These are phyloP conservation scores for Ensete glaucum DNA, from an alignment of 176 grass and related monocot species.

Conservation along the genomic window DNA sequence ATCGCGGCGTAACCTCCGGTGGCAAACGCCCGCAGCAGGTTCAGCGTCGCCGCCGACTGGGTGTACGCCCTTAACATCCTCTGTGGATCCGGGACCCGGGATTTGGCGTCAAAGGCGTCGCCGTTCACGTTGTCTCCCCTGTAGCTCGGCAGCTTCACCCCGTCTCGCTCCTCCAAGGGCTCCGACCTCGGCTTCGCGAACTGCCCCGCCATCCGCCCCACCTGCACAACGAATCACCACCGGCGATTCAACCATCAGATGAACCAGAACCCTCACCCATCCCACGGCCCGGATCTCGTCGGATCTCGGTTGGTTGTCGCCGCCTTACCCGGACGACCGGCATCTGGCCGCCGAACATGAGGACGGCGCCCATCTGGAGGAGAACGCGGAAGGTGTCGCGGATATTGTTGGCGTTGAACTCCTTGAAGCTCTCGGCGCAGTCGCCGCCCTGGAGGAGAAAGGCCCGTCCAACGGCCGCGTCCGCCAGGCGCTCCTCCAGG, in stretches of 20 bases:
- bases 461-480: slow-evolving; percentile 75
- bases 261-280: too few relatives aligned
- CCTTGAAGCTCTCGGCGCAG: slow-evolving; percentile 99
- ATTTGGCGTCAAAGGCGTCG: slow-evolving; percentile 65
- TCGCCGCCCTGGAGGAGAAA: slow-evolving; percentile 92
- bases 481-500: slow-evolving; percentile 76
- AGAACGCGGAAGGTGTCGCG: slow-evolving; percentile 88
- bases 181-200: slow-evolving; percentile 94
- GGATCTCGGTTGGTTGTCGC: too few relatives aligned
- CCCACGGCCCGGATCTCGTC: too few relatives aligned
- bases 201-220: slow-evolving; percentile 93
- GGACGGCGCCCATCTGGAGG: slow-evolving; percentile 94
- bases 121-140: slow-evolving; percentile 92
- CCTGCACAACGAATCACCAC: slow-evolving; percentile 10
- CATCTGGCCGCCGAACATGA: slow-evolving; percentile 96
- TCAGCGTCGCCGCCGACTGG: slow-evolving; percentile 78
- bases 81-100: slow-evolving; percentile 65
- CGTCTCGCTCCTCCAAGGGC: slow-evolving; percentile 53
- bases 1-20: slow-evolving; percentile 91
- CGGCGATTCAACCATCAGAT: background rate
- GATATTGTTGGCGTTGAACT: slow-evolving; percentile 96
- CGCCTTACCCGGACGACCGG: slow-evolving; percentile 70
- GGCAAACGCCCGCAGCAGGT: slow-evolving; percentile 79
- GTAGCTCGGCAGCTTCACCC: slow-evolving; percentile 93
- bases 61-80: slow-evolving; percentile 80